phyloP scores from a whole-genome alignment of 2,329 filamentous ascomycete genomes.

The Rutstroemia sp. region DNA sequence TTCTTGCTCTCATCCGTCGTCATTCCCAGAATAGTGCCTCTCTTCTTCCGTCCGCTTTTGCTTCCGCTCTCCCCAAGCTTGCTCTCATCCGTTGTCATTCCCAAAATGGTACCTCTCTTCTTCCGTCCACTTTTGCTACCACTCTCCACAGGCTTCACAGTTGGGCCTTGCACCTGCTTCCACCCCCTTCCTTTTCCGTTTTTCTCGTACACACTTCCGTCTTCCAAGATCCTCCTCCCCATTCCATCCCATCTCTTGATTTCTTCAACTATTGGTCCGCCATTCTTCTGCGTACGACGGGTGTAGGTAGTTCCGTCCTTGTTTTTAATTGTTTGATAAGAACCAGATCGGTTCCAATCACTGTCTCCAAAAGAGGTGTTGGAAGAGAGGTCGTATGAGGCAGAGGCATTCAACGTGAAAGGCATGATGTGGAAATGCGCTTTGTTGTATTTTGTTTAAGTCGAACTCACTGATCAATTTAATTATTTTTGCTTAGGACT shows the following conservation, averaged over 20 bases:
- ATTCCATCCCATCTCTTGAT: constrained; percentile 8
- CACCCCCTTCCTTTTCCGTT: constrained; percentile 8
- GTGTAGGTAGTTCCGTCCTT: constrained; percentile 7
- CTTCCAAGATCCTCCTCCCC: constrained; percentile 2
- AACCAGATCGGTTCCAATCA: constrained; percentile 1
- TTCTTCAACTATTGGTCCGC: constrained; percentile 6
- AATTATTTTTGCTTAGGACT: background rate
- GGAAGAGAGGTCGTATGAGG: constrained; percentile 1
- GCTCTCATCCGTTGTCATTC: constrained; percentile 3
- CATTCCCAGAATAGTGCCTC: constrained; percentile 7
- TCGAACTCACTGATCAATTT: background rate
- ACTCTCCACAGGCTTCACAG: background rate
- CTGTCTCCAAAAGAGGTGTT: constrained; percentile 1
- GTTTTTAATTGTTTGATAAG: constrained; percentile 1
- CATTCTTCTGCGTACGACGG: constrained; percentile 1
- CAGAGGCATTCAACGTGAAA: constrained; percentile 4
- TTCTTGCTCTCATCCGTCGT: constrained; percentile 1
- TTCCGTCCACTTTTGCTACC: background rate
- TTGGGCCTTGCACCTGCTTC: constrained; percentile 2
- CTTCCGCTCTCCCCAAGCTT: background rate
- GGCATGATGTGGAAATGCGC: background rate
- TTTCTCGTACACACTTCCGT: constrained; percentile 8
- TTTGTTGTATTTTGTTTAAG: background rate
- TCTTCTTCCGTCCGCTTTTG: background rate
- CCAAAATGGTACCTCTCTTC: constrained; percentile 6